Evolutionary conservation across 1,284 basidiomycete species (phyloP), one percentile per base, ranked within the genome.

Genomic region (Ustilago esculenta): DNA sequence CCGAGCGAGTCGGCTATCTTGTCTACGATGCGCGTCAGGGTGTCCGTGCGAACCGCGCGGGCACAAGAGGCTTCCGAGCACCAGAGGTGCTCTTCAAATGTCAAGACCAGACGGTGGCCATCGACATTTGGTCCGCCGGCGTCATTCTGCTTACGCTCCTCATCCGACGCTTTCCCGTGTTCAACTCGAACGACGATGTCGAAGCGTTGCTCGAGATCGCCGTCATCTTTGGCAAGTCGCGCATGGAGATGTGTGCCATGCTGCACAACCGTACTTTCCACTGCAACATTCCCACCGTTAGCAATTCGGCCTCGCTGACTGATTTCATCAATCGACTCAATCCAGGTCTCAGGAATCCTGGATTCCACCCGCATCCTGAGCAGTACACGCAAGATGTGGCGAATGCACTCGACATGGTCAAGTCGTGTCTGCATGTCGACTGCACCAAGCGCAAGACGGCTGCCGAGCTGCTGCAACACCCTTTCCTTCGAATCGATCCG

Each of bases 31-130:
- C 35, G 42, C 66, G 83, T 70, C 92, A 93, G 1, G 85, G 87
- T 42, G 92, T 93, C 47, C 94, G 95, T 80, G 94, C 96, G 5
- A 98, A 98, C 80, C 88, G 95, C 51, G 96, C 95, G 0, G 95
- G 95, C 1, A 99, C 95, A 7, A 85, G 95, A 78, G 96, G 95
- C 0, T 99, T 99, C 82, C 89, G 95, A 54, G 94, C 95, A 0
- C 95, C 95, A 0, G 96, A 99, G 78, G 96, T 99, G 10, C 83
- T 99, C 23, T 84, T 98, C 43, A 99, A 98, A 83, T 99, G 95
- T 75, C 89, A 89, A 18, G 90, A 94, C 72, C 95, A 99, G 83
- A 90, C 90, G 5, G 48, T 79, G 92, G 95, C 95, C 10, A 90
- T 98, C 76, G 95, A 99, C 79, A 88, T 98, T 35, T 99, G 95